phyloP scores from a whole-genome alignment of 2,329 filamentous ascomycete species.

The Fusarium nygamai region DNA sequence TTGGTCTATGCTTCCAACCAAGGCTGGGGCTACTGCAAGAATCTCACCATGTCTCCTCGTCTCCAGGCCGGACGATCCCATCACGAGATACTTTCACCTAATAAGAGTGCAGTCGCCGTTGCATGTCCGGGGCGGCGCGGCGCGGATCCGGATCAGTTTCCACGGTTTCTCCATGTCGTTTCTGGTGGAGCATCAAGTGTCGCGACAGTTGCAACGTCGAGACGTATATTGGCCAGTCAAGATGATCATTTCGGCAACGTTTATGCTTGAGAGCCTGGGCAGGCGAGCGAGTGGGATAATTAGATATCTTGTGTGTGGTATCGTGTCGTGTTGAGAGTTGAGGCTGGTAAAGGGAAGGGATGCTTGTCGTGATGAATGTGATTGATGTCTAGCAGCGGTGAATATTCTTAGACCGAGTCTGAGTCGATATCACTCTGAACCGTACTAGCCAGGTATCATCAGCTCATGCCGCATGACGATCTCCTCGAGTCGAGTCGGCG shows the following conservation, averaged over 20 bases:
- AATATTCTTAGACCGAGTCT: conserved; percentile 2
- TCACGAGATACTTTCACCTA: conserved; percentile 45
- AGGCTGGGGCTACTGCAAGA: neutral
- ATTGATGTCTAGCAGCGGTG: conserved; percentile 4
- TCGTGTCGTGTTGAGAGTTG: neutral
- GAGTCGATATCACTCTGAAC: conserved; percentile 2
- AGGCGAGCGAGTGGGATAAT: neutral
- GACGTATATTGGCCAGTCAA: conserved; percentile 8
- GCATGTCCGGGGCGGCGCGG: conserved; percentile 16
- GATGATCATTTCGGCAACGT: conserved; percentile 9
- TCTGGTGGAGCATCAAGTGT: conserved; percentile 3
- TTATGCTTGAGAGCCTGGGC: conserved; percentile 3
- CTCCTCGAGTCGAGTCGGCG: neutral
- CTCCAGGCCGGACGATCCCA: conserved; percentile 19
- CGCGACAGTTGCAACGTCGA: neutral
- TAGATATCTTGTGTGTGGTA: neutral
- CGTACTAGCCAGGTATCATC: conserved; percentile 5
- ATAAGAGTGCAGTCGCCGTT: conserved; percentile 30
- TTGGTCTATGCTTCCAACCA: neutral
- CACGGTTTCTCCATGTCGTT: conserved; percentile 6
- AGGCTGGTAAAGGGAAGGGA: conserved; percentile 4
- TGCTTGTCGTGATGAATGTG: conserved; percentile 7
- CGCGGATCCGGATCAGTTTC: conserved; percentile 17
- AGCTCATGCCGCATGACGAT: conserved; percentile 5
- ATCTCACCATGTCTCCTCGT: conserved; percentile 20